These are phyloP conservation scores for Xylaria grammica DNA, from an alignment of 495 filamentous ascomycete species.

Conservation along the genomic window DNA sequence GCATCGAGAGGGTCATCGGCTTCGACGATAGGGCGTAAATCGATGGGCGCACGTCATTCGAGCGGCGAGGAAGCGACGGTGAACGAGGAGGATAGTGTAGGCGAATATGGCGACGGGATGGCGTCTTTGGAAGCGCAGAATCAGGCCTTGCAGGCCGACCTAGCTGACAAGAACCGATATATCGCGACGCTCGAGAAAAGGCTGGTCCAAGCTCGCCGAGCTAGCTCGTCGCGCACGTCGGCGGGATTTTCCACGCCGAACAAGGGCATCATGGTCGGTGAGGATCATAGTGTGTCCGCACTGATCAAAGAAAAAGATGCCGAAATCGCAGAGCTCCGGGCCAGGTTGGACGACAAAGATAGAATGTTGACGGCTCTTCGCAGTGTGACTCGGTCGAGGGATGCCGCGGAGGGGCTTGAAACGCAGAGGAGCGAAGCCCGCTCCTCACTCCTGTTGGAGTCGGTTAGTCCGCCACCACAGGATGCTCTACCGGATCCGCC, in stretches of 20 bases:
- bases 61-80: conserved; percentile 45
- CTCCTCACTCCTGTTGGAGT: conserved; percentile 48
- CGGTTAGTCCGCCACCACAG: conserved; percentile 39
- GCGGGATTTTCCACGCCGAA: conserved; percentile 63
- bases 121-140: conserved; percentile 83
- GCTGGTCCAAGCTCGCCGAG: conserved; percentile 86
- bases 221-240: conserved; percentile 85
- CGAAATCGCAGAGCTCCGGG: conserved; percentile 88
- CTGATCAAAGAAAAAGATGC: conserved; percentile 87
- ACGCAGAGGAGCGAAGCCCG: conserved; percentile 49
- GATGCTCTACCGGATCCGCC: conserved; percentile 46
- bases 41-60: conserved; percentile 48
- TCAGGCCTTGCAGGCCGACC: conserved; percentile 86
- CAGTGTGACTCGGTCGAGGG: conserved; percentile 84
- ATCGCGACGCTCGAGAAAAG: conserved; percentile 92
- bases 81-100: conserved; percentile 72
- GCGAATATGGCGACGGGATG: conserved; percentile 86
- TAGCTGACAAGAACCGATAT: conserved; percentile 94
- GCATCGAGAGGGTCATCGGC: conserved; percentile 68
- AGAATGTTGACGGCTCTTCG: conserved; percentile 88
- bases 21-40: conserved; percentile 60
- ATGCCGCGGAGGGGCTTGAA: conserved; percentile 69
- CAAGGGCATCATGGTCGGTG: conserved; percentile 65
- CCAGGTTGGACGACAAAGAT: conserved; percentile 93
- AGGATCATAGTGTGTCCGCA: conserved; percentile 69